Percentiles rank a stretch among this genome's conserved stretches.
Evolutionary conservation across 352 stramenopile species (phyloP).

Genomic region (Phytophthora pini): DNA sequence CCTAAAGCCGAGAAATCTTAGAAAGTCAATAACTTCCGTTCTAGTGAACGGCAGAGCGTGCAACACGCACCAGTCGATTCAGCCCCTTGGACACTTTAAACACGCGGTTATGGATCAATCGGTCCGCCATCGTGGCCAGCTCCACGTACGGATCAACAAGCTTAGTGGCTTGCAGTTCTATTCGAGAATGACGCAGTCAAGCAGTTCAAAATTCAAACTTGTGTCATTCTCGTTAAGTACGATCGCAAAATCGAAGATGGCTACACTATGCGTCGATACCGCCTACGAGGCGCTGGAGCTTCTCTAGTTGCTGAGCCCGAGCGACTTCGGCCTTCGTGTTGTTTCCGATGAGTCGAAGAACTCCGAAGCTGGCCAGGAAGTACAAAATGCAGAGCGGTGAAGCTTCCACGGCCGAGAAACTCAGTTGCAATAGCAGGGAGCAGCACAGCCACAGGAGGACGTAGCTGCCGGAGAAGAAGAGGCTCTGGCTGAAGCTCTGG

Average conservation of each 20-base stretch:
- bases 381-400: slow-evolving; percentile 55
- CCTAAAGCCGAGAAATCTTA: slow-evolving; percentile 18
- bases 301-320: slow-evolving; percentile 57
- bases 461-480: slow-evolving; percentile 49
- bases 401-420: slow-evolving; percentile 46
- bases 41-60: not conserved
- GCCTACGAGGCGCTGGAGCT: slow-evolving; percentile 46
- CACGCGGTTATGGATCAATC: slow-evolving; percentile 41
- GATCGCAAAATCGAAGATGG: slow-evolving; percentile 3
- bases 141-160: too few relatives aligned
- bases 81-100: slow-evolving; percentile 66
- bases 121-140: slow-evolving; percentile 28
- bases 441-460: slow-evolving; percentile 45
- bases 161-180: not conserved
- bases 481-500: slow-evolving; percentile 28
- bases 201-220: slow-evolving; percentile 12
- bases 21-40: slow-evolving; percentile 7
- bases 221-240: slow-evolving; percentile 10
- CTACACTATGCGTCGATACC: slow-evolving; percentile 12
- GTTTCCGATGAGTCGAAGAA: slow-evolving; percentile 48
- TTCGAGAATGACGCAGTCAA: not conserved
- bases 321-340: slow-evolving; percentile 62
- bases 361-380: slow-evolving; percentile 34
- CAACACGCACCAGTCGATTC: slow-evolving; percentile 45
- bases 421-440: slow-evolving; percentile 27